Percentiles rank a stretch among this genome's conserved stretches.
These are phyloP conservation scores for Prunus mume DNA, from an alignment of 306 rosid species.

Conservation along the genomic window DNA sequence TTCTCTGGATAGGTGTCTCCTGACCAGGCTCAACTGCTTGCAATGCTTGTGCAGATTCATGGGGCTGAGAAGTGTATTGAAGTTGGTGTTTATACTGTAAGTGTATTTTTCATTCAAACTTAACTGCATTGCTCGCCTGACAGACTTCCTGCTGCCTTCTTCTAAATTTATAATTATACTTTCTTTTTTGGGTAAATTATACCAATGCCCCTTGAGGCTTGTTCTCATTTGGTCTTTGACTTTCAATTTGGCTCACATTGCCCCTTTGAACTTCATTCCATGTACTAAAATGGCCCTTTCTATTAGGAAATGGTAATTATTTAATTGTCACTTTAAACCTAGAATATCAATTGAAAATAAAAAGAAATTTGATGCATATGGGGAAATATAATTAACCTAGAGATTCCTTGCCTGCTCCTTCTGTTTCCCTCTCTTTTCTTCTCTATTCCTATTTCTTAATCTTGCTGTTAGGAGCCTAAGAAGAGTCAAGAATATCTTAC, in stretches of 20 bases:
- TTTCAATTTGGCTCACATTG: neutral
- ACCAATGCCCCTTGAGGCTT: neutral
- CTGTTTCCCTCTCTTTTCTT: neutral
- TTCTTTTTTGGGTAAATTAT: neutral
- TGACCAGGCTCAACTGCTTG: conserved; percentile 93
- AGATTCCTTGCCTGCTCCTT: neutral
- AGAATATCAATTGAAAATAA: too few relatives aligned
- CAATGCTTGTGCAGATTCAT: conserved; percentile 86
- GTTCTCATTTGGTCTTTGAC: neutral
- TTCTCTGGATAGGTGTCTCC: conserved; percentile 72
- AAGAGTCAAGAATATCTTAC: neutral
- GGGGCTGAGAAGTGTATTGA: conserved; percentile 93
- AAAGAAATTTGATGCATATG: neutral
- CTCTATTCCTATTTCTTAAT: neutral
- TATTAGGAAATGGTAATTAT: neutral
- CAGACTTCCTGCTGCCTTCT: neutral
- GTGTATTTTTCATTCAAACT: conserved; percentile 20
- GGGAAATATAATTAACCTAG: neutral
- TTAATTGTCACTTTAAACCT: too few relatives aligned
- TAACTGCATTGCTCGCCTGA: neutral
- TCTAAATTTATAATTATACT: too few relatives aligned
- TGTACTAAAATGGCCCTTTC: neutral
- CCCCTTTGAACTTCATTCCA: neutral
- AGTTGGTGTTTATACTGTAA: conserved; percentile 91
- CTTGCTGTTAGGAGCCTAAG: neutral